phyloP scores from a whole-genome alignment of 164 flowering plant genomes.

The Chimonanthus praecox region DNA sequence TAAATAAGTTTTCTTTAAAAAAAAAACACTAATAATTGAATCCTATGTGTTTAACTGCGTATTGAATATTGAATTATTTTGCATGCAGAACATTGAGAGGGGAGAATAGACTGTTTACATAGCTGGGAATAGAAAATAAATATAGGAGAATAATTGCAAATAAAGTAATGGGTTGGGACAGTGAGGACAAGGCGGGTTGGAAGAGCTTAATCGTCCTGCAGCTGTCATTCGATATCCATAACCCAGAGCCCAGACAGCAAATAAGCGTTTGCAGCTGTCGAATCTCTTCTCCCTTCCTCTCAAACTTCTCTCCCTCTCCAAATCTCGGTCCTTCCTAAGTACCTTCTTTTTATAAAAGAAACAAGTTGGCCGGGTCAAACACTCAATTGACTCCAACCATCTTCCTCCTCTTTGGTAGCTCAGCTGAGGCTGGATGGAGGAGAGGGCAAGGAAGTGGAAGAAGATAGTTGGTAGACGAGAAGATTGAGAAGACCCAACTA shows the following conservation, averaged over 20 bases:
- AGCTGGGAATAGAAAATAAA: not conserved
- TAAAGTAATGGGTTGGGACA: conserved; percentile 37
- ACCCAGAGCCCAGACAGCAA: conserved; percentile 49
- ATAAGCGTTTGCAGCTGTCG: conserved; percentile 79
- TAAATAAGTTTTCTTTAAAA: no score
- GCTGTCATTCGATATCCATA: conserved; percentile 55
- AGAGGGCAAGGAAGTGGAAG: conserved; percentile 14
- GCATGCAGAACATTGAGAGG: not conserved
- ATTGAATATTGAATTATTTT: no score
- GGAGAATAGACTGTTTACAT: not conserved
- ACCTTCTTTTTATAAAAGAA: not conserved
- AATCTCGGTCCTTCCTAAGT: not conserved
- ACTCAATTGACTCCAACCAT: not conserved
- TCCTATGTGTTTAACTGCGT: no score
- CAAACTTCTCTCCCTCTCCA: conserved; percentile 10
- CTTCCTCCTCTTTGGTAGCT: conserved; percentile 12
- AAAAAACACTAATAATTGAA: not conserved
- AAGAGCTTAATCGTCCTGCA: conserved; percentile 28
- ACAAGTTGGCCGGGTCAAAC: not conserved
- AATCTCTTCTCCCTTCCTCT: conserved; percentile 21
- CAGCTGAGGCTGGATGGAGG: conserved; percentile 17
- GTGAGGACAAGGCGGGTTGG: conserved; percentile 26
- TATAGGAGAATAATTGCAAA: conserved; percentile 20
- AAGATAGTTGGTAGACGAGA: not conserved
- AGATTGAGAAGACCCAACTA: not conserved